Base-by-base conservation (phyloP, 78 protist species). In the Dictyostelium citrinum region DNA sequence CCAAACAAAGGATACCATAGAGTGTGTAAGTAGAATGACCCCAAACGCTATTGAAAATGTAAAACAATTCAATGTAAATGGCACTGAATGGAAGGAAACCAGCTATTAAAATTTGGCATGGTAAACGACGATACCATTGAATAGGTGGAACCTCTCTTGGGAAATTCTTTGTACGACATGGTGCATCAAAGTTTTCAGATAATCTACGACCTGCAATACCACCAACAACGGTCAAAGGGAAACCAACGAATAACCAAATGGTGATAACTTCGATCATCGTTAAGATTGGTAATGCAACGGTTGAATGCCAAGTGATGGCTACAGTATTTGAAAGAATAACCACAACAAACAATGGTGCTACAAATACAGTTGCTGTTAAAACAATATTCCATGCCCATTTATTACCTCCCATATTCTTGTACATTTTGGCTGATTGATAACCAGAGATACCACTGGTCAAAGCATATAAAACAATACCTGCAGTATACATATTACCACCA, bases 21-120 rank as follows among this genome's bases (percentile, higher is more conserved):
- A 98, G 98, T 11, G 98, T 97, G 96, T 98, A 99, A 4, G 82
- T 78, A 81, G 92, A 83, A 67, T 96, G 97, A n/a, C 99, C 99
- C 99, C 99, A 99, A 35, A 98, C 91, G 68, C 95, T 64, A 46
- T 95, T 95, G 68, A 97, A 98, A 45, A 99, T 90, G 95, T 98
- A 98, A 90, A 97, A 97, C 64, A 99, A 92, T 95, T 99, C 99
- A 20, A 98, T 95, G 93, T 98, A 98, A 82, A 98, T 98, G 67
- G 99, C 99, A 43, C 95, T 90, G 95, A 98, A 98, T 20, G 99
- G 99, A n/a, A 98, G 68, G 97, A 98, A 97, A 14, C 99, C 99
- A 0, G 99, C 99, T 83, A 97, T 90, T 79, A 97, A 29, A 84
- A 97, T 75, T 60, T 97, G 99, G 41, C 43, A 49, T 39, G 95